Evolutionary conservation across 1,284 basidiomycete genomes (phyloP).

Genomic region (Puccinia horiana): DNA sequence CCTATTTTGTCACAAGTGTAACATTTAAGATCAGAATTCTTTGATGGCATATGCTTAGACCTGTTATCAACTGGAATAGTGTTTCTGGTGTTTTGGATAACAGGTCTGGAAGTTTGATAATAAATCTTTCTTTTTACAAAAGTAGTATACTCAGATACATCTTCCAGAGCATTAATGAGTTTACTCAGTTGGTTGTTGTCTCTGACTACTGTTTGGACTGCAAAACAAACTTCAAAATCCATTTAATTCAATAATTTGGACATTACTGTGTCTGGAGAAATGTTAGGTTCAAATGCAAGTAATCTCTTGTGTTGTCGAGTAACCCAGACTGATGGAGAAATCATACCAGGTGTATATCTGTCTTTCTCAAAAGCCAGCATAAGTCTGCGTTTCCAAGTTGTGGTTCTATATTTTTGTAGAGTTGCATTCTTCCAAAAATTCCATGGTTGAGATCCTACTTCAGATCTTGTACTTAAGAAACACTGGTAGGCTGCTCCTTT

Average conservation of each 20-base stretch:
- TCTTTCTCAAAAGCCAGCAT: not conserved
- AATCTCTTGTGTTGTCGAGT: constrained; percentile 5
- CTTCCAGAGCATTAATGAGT: constrained; percentile 1
- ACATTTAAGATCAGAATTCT: not conserved
- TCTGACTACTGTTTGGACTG: not conserved
- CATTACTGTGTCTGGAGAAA: not conserved
- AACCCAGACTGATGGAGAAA: not conserved
- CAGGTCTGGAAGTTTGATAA: not conserved
- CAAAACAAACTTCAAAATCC: not conserved
- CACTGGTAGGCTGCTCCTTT: not conserved
- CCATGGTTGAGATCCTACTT: not conserved
- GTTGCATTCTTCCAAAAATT: not conserved
- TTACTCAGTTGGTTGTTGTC: not conserved
- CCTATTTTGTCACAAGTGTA: not conserved
- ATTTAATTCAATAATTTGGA: not conserved
- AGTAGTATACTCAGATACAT: not conserved
- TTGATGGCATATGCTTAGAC: not conserved
- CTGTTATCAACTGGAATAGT: not conserved
- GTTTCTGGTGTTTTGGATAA: not conserved
- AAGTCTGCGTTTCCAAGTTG: not conserved
- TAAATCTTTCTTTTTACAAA: not conserved
- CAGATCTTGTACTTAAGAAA: not conserved
- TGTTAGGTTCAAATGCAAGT: not conserved
- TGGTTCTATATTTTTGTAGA: not conserved
- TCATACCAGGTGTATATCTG: not conserved